Percentiles rank a stretch among this genome's conserved stretches.
These are phyloP conservation scores for Tanacetum coccineum DNA, from an alignment of 129 eudicot species.

Conservation along the genomic window DNA sequence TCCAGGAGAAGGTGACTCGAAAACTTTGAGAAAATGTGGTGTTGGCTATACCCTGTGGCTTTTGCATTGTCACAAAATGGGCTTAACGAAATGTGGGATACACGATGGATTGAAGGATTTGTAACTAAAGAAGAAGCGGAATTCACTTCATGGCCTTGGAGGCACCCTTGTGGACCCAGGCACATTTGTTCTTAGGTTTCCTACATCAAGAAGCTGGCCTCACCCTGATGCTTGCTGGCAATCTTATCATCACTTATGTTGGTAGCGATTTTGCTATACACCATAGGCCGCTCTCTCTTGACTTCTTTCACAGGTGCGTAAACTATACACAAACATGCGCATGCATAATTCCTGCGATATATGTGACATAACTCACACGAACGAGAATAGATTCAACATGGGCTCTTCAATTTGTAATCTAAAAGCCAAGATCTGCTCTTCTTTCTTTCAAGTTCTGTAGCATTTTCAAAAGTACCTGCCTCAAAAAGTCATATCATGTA, in stretches of 20 bases:
- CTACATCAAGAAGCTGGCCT: constrained; percentile 97
- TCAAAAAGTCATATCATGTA: not conserved
- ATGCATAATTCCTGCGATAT: not conserved
- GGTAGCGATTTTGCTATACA: constrained; percentile 68
- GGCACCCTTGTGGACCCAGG: constrained; percentile 72
- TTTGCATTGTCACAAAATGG: constrained; percentile 57
- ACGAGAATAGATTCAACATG: too few relatives aligned
- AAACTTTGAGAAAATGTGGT: constrained; percentile 89
- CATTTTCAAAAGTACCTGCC: not conserved
- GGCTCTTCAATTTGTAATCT: too few relatives aligned
- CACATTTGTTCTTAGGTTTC: constrained; percentile 82
- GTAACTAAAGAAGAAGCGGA: constrained; percentile 96
- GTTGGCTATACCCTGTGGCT: constrained; percentile 94
- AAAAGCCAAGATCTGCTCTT: too few relatives aligned
- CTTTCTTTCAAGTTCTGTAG: not conserved
- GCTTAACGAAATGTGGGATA: constrained; percentile 66
- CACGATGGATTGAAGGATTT: constrained; percentile 85
- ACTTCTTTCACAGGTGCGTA: constrained; percentile 57
- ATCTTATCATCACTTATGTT: constrained; percentile 72
- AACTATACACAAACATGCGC: not conserved
- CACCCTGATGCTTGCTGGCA: constrained; percentile 99
- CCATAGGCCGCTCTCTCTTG: constrained; percentile 71
- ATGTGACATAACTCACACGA: too few relatives aligned
- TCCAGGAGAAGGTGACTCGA: constrained; percentile 70
- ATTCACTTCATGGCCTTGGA: constrained; percentile 57